These are phyloP conservation scores for Sordariomycetes sp. DNA, from an alignment of 2,329 filamentous ascomycete species.

Conservation along the genomic window DNA sequence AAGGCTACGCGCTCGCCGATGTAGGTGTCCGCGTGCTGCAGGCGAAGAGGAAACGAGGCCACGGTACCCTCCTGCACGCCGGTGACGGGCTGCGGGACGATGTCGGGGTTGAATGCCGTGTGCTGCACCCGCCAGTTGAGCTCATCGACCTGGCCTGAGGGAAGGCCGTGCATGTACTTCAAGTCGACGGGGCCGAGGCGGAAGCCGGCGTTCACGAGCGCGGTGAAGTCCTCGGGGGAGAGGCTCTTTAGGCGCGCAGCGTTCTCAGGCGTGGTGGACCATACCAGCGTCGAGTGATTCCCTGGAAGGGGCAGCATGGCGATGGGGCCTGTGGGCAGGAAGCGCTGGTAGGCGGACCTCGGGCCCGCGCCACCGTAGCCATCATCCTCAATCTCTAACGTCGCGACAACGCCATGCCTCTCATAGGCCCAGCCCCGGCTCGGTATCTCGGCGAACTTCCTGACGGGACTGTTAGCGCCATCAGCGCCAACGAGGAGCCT, in stretches of 20 bases:
- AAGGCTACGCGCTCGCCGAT: conserved; percentile 82
- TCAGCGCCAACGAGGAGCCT: conserved; percentile 87
- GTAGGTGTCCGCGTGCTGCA: conserved; percentile 92
- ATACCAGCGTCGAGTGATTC: conserved; percentile 76
- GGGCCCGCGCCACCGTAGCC: conserved; percentile 40
- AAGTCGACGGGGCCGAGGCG: conserved; percentile 71
- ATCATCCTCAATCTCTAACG: conserved; percentile 58
- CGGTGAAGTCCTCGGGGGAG: conserved; percentile 60
- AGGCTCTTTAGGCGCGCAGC: conserved; percentile 73
- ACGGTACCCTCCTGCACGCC: conserved; percentile 69
- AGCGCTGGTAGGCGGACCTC: conserved; percentile 87
- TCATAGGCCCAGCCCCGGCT: conserved; percentile 90
- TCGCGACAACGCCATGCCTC: conserved; percentile 84
- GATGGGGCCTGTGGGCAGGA: conserved; percentile 83
- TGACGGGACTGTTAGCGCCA: conserved; percentile 87
- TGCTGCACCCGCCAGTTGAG: conserved; percentile 73
- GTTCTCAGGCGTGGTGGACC: conserved; percentile 79
- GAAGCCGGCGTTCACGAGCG: conserved; percentile 91
- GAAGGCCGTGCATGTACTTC: conserved; percentile 64
- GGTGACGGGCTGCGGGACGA: conserved; percentile 55
- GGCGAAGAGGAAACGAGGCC: conserved; percentile 81
- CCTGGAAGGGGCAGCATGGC: conserved; percentile 85
- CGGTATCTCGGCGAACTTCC: conserved; percentile 76
- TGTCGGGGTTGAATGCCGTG: conserved; percentile 41
- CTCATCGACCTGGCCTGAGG: conserved; percentile 56